Evolutionary conservation across 202 grass and related monocot genomes (phyloP).

Genomic region (Carex arenaria): DNA sequence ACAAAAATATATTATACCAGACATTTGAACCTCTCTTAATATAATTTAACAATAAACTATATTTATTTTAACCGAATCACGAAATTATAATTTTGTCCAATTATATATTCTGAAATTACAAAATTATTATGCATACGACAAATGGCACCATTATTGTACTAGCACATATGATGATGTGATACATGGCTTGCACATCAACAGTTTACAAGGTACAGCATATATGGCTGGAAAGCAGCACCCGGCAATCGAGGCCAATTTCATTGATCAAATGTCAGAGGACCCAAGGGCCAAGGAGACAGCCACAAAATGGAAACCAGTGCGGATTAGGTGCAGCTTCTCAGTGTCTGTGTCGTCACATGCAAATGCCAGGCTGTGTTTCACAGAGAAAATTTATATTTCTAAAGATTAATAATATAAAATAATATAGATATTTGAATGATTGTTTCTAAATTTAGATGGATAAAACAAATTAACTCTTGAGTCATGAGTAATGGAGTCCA

Average conservation of each 20-base stretch:
- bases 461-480: no score
- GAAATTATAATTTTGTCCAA: no score
- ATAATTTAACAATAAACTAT: no score
- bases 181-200: neutral
- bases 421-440: no score
- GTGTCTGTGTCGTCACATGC: conserved; percentile 17
- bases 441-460: no score
- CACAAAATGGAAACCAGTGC: conserved; percentile 22
- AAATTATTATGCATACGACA: neutral
- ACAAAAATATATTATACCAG: no score
- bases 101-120: no score
- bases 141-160: neutral
- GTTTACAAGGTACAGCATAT: neutral
- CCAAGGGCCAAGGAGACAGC: conserved; percentile 1
- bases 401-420: no score
- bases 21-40: no score
- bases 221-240: conserved; percentile 7
- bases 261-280: conserved; percentile 6
- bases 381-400: no score
- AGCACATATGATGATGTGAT: neutral
- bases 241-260: neutral
- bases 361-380: conserved; percentile 16
- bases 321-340: conserved; percentile 23
- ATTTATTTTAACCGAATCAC: no score
- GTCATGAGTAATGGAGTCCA: no score